These are phyloP conservation scores for Cichorium intybus DNA, from an alignment of 140 eudicot genomes.

Conservation along the genomic window DNA sequence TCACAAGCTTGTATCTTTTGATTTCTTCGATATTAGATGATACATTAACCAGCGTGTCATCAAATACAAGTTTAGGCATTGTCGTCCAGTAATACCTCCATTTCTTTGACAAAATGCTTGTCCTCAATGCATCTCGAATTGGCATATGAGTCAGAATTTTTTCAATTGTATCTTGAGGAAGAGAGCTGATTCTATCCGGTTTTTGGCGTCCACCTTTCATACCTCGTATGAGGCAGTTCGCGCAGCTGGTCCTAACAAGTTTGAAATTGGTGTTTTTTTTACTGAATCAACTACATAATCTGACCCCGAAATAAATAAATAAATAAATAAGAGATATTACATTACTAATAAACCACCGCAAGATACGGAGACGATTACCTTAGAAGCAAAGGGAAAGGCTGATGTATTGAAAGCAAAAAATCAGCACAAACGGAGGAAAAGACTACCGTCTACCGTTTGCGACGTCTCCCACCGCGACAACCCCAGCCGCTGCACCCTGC, in stretches of 20 bases:
- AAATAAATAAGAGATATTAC: too few species aligned
- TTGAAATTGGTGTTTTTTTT: neutral
- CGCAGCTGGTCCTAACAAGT: too few species aligned
- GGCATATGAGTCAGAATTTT: slow-evolving; percentile 30
- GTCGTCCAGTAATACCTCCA: slow-evolving; percentile 34
- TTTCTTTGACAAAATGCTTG: slow-evolving; percentile 34
- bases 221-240: too few species aligned
- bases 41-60: slow-evolving; percentile 2
- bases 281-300: neutral
- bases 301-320: neutral
- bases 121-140: slow-evolving; percentile 30
- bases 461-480: neutral
- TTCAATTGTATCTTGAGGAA: slow-evolving; percentile 23
- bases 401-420: too few species aligned
- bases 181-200: slow-evolving; percentile 18
- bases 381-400: neutral
- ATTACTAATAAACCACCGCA: too few species aligned
- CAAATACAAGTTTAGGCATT: slow-evolving; percentile 29
- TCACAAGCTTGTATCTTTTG: slow-evolving; percentile 14
- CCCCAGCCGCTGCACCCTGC: neutral
- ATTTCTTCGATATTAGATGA: neutral
- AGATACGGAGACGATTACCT: neutral
- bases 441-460: neutral
- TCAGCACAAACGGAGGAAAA: neutral
- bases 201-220: neutral